Evolutionary conservation across 2,329 filamentous ascomycete genomes (phyloP).

Genomic region (Penicillium concentricum): DNA sequence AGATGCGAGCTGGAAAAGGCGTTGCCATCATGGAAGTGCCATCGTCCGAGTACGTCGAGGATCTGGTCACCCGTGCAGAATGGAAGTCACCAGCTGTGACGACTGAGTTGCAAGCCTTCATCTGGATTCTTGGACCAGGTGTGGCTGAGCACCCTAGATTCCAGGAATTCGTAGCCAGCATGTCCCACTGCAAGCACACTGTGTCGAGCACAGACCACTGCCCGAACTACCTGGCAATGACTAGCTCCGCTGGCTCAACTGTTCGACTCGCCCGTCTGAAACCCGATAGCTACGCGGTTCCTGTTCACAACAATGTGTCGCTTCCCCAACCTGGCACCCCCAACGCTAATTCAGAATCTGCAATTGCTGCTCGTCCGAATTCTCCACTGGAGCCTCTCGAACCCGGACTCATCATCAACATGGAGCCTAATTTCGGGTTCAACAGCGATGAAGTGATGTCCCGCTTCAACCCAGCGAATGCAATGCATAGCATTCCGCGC

Average conservation of each 20-base stretch:
- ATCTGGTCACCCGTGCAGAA: slow-evolving; percentile 69
- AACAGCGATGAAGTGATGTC: slow-evolving; percentile 32
- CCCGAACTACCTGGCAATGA: slow-evolving; percentile 71
- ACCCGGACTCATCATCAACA: slow-evolving; percentile 43
- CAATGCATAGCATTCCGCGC: slow-evolving; percentile 26
- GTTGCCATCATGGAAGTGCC: slow-evolving; percentile 81
- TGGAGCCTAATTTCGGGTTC: slow-evolving; percentile 48
- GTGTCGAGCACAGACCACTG: slow-evolving; percentile 73
- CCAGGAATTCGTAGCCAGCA: slow-evolving; percentile 66
- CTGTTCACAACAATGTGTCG: slow-evolving; percentile 61
- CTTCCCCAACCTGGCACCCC: slow-evolving; percentile 40
- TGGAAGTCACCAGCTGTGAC: slow-evolving; percentile 67
- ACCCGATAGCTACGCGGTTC: slow-evolving; percentile 68
- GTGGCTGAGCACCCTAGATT: slow-evolving; percentile 64
- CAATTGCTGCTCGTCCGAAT: slow-evolving; percentile 11
- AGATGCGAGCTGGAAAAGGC: slow-evolving; percentile 65
- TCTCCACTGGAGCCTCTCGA: slow-evolving; percentile 37
- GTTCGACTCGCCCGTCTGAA: slow-evolving; percentile 72
- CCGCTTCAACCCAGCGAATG: slow-evolving; percentile 25
- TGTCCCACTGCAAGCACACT: slow-evolving; percentile 66
- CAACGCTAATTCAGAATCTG: slow-evolving; percentile 14
- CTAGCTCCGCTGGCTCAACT: slow-evolving; percentile 64
- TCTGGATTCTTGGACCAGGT: slow-evolving; percentile 77
- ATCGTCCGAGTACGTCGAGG: slow-evolving; percentile 65
- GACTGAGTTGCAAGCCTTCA: slow-evolving; percentile 63